These are phyloP conservation scores for Parsonsia alboflavescens DNA, from an alignment of 257 asterid genomes.

Conservation along the genomic window DNA sequence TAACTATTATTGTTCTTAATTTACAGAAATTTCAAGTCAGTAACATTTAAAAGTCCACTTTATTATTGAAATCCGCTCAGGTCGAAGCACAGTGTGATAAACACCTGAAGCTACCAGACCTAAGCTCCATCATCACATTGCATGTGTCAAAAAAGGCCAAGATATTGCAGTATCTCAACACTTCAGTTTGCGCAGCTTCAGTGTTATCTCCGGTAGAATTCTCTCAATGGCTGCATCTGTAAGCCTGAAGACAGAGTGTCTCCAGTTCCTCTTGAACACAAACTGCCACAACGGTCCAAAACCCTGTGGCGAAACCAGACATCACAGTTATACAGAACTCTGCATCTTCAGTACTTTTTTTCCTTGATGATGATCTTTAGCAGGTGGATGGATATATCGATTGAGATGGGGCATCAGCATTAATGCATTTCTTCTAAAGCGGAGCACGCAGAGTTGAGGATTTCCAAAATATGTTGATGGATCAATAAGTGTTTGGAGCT, in stretches of 20 bases:
- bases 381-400: no score
- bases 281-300: not conserved
- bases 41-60: not conserved
- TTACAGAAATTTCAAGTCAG: no score
- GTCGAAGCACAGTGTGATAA: not conserved
- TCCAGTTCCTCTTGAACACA: not conserved
- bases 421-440: not conserved
- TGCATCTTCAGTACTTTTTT: not conserved
- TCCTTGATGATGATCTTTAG: not conserved
- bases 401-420: not conserved
- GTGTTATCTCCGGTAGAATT: not conserved
- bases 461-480: slow-evolving; percentile 1
- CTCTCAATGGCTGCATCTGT: not conserved
- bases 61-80: not conserved
- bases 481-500: not conserved
- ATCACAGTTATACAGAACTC: not conserved
- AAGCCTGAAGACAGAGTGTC: not conserved
- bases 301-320: not conserved
- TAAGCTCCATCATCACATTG: not conserved
- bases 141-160: not conserved
- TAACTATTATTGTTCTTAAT: not conserved
- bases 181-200: not conserved
- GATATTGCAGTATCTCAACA: not conserved
- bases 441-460: not conserved
- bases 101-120: not conserved